phyloP scores from a whole-genome alignment of 2,329 filamentous ascomycete genomes.

The Colletotrichum cereale region DNA sequence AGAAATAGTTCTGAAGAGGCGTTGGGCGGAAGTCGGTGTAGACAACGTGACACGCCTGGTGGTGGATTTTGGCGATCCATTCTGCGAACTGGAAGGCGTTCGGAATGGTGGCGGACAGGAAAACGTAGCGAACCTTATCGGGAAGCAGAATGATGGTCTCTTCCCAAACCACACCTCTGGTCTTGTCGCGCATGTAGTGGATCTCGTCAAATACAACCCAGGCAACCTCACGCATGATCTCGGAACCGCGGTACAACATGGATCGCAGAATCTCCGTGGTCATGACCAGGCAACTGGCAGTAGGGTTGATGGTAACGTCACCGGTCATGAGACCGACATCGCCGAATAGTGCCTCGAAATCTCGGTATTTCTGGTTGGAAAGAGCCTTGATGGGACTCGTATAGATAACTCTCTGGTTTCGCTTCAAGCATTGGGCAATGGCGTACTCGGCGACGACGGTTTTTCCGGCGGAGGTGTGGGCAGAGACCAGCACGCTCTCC shows the following conservation, averaged over 20 bases:
- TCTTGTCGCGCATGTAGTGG: conserved; percentile 96
- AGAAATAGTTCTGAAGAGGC: conserved; percentile 97
- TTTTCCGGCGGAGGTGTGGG: conserved; percentile 97
- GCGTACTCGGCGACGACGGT: conserved; percentile 99
- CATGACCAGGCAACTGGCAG: conserved; percentile 98
- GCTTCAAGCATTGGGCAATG: conserved; percentile 95
- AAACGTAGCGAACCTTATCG: conserved; percentile 99
- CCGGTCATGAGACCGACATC: conserved; percentile 99
- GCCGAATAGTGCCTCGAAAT: conserved; percentile 95
- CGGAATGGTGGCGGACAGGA: conserved; percentile 96
- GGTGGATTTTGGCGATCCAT: conserved; percentile 98
- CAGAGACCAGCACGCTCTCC: conserved; percentile 96
- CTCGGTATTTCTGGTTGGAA: conserved; percentile 98
- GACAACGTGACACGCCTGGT: conserved; percentile 97
- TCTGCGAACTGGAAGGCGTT: conserved; percentile 99
- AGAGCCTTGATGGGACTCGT: conserved; percentile 99
- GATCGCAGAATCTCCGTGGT: conserved; percentile 99
- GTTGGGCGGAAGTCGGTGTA: conserved; percentile 99
- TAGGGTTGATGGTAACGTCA: conserved; percentile 99
- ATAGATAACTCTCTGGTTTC: conserved; percentile 98
- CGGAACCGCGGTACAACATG: conserved; percentile 97
- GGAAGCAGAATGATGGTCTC: conserved; percentile 98
- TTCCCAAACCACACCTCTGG: conserved; percentile 97
- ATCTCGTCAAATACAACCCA: conserved; percentile 99
- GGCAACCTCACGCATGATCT: conserved; percentile 99